Conservation (phyloP, 148 eudicot species). For the Salicornia ramosissima region DNA sequence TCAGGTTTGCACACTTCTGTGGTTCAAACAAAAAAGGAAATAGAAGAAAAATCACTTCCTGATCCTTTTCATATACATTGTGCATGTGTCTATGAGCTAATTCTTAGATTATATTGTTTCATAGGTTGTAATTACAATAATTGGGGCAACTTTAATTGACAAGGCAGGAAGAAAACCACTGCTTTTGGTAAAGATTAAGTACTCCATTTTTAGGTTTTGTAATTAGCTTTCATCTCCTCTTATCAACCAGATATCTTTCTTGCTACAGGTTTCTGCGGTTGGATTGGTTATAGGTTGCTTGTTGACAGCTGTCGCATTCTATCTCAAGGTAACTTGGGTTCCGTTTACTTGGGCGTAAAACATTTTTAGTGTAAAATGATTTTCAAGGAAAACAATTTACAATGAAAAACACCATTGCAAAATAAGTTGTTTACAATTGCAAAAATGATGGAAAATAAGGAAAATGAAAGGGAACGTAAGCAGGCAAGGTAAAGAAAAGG, state of each 20-base stretch:
- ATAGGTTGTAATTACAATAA: constrained; percentile 58
- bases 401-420: too few relatives aligned
- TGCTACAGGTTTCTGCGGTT: constrained; percentile 59
- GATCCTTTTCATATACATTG: not conserved
- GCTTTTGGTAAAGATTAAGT: constrained; percentile 60
- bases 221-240: not conserved
- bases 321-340: constrained; percentile 64
- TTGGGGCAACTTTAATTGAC: constrained; percentile 67
- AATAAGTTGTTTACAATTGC: too few relatives aligned
- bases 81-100: not conserved
- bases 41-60: not conserved
- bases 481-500: too few relatives aligned
- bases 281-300: constrained; percentile 74
- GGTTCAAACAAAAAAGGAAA: too few relatives aligned
- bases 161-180: constrained; percentile 86
- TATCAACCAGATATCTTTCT: not conserved
- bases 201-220: not conserved
- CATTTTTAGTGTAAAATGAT: too few relatives aligned
- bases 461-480: too few relatives aligned
- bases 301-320: constrained; percentile 61
- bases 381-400: too few relatives aligned
- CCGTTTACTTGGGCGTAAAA: too few relatives aligned
- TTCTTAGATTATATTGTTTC: not conserved
- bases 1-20: too few relatives aligned
- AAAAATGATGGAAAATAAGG: too few relatives aligned